These are phyloP conservation scores for Fusarium sp. DNA, from an alignment of 2,329 filamentous ascomycete species.

Conservation along the genomic window DNA sequence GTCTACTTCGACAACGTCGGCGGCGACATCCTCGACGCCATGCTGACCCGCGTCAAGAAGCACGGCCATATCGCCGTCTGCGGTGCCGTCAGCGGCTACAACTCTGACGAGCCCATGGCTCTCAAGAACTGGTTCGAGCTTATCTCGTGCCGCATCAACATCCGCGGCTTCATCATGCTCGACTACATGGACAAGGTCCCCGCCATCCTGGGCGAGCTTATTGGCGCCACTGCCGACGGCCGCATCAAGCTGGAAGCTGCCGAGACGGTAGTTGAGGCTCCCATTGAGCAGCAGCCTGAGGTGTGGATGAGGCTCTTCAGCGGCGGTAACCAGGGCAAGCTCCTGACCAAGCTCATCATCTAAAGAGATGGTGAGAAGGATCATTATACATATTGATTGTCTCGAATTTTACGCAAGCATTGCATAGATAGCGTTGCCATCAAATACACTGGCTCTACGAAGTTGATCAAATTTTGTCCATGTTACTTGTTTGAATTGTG, in stretches of 20 bases:
- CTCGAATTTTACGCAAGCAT: constrained; percentile 4
- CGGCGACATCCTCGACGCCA: constrained; percentile 46
- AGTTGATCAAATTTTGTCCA: not conserved
- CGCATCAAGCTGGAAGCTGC: constrained; percentile 45
- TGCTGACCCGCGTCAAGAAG: constrained; percentile 50
- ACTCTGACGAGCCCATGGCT: constrained; percentile 48
- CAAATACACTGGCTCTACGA: constrained; percentile 8
- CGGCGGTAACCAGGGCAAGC: constrained; percentile 49
- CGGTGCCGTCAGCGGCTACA: constrained; percentile 47
- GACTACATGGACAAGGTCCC: constrained; percentile 51
- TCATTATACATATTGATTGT: not conserved
- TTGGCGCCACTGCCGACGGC: constrained; percentile 48
- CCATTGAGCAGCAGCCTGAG: constrained; percentile 48
- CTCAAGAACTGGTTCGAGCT: constrained; percentile 51
- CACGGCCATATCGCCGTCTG: constrained; percentile 47
- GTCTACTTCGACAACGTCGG: constrained; percentile 52
- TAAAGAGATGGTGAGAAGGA: constrained; percentile 11
- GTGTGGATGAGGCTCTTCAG: constrained; percentile 49
- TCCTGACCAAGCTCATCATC: constrained; percentile 47
- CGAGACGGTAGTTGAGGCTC: constrained; percentile 47
- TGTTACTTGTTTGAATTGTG: not conserved
- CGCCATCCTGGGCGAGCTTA: constrained; percentile 46
- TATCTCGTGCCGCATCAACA: constrained; percentile 46
- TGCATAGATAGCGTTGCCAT: constrained; percentile 3
- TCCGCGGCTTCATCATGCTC: constrained; percentile 50